Conservation (phyloP, 306 rosid genomes). For the Lathyrus oleraceus region DNA sequence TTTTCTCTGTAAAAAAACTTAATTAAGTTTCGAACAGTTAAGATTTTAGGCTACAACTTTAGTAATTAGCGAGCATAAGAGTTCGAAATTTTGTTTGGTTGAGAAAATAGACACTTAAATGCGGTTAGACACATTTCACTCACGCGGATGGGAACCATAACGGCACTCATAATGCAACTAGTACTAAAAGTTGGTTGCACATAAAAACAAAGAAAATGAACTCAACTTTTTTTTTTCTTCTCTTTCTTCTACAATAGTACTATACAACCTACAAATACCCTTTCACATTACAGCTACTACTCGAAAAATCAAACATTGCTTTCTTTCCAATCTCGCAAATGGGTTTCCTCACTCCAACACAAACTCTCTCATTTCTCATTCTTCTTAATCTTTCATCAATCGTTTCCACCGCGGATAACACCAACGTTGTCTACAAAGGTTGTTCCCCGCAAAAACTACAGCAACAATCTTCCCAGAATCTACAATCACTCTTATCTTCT, state of each 20-base stretch:
- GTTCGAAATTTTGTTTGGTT: no score
- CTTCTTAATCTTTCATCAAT: background rate
- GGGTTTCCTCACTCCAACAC: slow-evolving; percentile 41
- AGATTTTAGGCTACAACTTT: no score
- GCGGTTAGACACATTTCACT: no score
- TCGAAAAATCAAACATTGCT: background rate
- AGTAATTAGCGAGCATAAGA: no score
- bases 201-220: background rate
- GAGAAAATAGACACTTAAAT: no score
- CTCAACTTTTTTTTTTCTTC: background rate
- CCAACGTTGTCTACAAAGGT: slow-evolving; percentile 70
- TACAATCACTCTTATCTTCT: slow-evolving; percentile 51
- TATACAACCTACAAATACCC: slow-evolving; percentile 3
- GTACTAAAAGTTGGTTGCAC: background rate
- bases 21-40: no score
- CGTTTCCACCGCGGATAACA: slow-evolving; percentile 43
- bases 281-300: no score
- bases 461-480: slow-evolving; percentile 58
- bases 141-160: background rate
- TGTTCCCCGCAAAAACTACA: slow-evolving; percentile 65
- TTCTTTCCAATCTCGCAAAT: slow-evolving; percentile 37
- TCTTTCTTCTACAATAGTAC: background rate
- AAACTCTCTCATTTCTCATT: slow-evolving; percentile 24
- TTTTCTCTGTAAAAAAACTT: no score
- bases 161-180: background rate